Base-by-base conservation (phyloP, 345 rosid species). In the Populus simonii region DNA sequence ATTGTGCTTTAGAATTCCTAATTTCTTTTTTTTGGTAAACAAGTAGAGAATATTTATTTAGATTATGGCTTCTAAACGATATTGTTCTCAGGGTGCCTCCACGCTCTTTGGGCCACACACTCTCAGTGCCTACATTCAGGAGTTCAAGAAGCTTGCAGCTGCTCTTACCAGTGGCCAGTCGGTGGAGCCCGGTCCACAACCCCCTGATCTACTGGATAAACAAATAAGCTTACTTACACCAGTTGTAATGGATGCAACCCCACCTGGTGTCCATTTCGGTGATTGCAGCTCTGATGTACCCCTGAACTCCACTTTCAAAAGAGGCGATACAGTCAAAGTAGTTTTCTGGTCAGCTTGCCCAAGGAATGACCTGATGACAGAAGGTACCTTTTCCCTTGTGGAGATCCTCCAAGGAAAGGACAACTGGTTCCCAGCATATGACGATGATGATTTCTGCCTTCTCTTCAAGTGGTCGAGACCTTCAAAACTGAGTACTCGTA, bases 311-410 rank as follows among this genome's bases (percentile, higher is more conserved):
- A 90, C 95, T 66, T 89, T 90, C 86, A 89, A 86, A 87, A 87
- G 84, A 78, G 98, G 94, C 9, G 89, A 82, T 84, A 86, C 1
- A 9, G 98, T 92, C 77, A 84, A 87, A 13, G 97, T 91, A 39
- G 87, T 89, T 68, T 96, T 94, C 87, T 91, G 92, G 94, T 89
- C 98, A n/a, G 97, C 92, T 73, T 96, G 97, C 83, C 99, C 97
- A 9, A 86, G 98, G 85, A 96, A 94, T 77, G 98, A 96, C 85
- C 88, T 92, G 29, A 82, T 96, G 93, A 89, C 93, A 0, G 98
- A 94, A 84, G 99, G 99, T 18, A 96, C 98, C 76, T 94, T 92
- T 77, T 79, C 94, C 20, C 89, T 96, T 57, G 97, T 94, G 73
- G 99, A 96, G 87, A 86, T 74, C 47, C 89, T 92, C 81, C 90